Percentiles rank a stretch among this genome's conserved stretches.
Evolutionary conservation across 2,329 filamentous ascomycete genomes (phyloP).

Genomic region (Zarea fungicola): DNA sequence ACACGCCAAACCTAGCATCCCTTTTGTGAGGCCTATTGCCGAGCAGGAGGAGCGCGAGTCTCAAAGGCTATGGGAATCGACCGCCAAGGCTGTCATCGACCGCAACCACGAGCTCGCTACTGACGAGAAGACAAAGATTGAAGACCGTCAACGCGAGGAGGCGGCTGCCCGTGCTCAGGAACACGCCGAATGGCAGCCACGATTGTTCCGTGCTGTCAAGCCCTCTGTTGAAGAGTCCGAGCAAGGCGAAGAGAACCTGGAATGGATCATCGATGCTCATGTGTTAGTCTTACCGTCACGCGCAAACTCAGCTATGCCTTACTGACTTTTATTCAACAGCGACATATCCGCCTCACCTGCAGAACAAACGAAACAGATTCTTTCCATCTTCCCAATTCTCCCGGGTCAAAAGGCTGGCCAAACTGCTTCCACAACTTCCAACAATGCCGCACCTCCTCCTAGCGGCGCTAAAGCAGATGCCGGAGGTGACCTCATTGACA

Average conservation of each 20-base stretch:
- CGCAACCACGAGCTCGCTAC: constrained; percentile 86
- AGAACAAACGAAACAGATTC: constrained; percentile 73
- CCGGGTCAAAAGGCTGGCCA: constrained; percentile 60
- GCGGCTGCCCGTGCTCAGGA: constrained; percentile 74
- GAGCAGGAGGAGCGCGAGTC: constrained; percentile 91
- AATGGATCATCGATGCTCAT: constrained; percentile 88
- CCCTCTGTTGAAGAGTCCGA: constrained; percentile 66
- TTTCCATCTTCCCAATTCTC: constrained; percentile 80
- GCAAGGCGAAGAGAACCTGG: constrained; percentile 80
- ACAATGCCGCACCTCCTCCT: constrained; percentile 24
- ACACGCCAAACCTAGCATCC: constrained; percentile 69
- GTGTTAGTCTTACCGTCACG: constrained; percentile 52
- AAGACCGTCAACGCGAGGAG: constrained; percentile 86
- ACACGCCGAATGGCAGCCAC: constrained; percentile 80
- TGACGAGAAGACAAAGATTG: constrained; percentile 92
- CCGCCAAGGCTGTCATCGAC: constrained; percentile 73
- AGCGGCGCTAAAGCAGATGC: constrained; percentile 15
- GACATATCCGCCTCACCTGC: constrained; percentile 50
- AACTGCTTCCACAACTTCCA: constrained; percentile 52
- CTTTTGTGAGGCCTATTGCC: constrained; percentile 67
- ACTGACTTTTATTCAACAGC: constrained; percentile 21
- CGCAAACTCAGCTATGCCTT: too few species aligned
- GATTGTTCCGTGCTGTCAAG: constrained; percentile 72
- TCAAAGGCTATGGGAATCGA: constrained; percentile 78
- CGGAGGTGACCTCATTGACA: constrained; percentile 49